phyloP scores from a whole-genome alignment of 2,329 filamentous ascomycete genomes.

The Drechmeria coniospora region DNA sequence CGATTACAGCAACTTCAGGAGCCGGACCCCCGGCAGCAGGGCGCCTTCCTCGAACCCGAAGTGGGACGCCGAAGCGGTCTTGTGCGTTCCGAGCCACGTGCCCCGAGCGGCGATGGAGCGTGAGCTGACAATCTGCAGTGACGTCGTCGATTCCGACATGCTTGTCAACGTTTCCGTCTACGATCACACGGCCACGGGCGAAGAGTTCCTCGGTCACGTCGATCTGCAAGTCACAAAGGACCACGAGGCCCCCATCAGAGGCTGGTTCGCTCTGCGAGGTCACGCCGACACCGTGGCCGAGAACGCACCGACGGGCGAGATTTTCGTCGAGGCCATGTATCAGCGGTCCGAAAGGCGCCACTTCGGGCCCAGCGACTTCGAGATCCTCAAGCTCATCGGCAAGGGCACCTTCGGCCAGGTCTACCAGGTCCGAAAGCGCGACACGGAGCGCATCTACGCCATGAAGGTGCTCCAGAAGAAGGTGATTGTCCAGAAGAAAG shows the following conservation, averaged over 20 bases:
- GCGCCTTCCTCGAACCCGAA: conserved; percentile 65
- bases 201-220: conserved; percentile 85
- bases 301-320: conserved; percentile 68
- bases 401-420: conserved; percentile 98
- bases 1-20: conserved; percentile 46
- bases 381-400: conserved; percentile 89
- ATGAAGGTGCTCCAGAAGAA: conserved; percentile 99
- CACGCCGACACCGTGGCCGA: conserved; percentile 57
- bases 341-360: conserved; percentile 80
- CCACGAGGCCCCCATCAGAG: conserved; percentile 57
- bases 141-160: conserved; percentile 83
- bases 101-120: too few species aligned
- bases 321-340: conserved; percentile 74
- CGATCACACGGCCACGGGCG: conserved; percentile 62
- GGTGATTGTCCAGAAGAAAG: conserved; percentile 99
- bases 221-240: conserved; percentile 55
- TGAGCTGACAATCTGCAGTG: conserved; percentile 37
- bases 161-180: conserved; percentile 90
- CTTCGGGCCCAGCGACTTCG: conserved; percentile 88
- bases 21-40: conserved; percentile 38
- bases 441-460: conserved; percentile 88
- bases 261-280: conserved; percentile 72
- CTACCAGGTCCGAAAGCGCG: conserved; percentile 95
- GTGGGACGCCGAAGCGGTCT: conserved; percentile 90
- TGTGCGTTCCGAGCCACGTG: too few species aligned